Percentiles rank a stretch among this genome's conserved stretches.
Conservation (phyloP, 768 basidiomycete genomes). For the Termitomyces sp. region DNA sequence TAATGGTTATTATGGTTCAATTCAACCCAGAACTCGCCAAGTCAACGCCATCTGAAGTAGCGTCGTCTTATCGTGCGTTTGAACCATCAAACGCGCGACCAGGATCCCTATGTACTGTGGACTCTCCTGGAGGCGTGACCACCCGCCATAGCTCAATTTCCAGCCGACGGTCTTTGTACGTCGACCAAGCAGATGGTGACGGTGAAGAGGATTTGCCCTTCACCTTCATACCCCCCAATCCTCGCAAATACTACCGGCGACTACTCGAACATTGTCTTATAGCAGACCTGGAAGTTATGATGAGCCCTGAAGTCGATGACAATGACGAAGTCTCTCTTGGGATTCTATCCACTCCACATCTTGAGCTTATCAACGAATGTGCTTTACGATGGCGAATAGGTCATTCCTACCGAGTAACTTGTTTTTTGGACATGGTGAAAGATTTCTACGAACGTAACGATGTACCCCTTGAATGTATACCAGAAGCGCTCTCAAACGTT, state of each 20-base stretch:
- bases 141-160: slow-evolving; percentile 61
- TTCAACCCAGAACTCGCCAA: slow-evolving; percentile 85
- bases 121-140: slow-evolving; percentile 29
- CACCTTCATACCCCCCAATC: slow-evolving; percentile 88
- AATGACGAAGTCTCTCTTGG: slow-evolving; percentile 94
- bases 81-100: slow-evolving; percentile 49
- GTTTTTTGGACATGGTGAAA: slow-evolving; percentile 83
- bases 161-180: slow-evolving; percentile 62
- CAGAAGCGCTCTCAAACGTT: slow-evolving; percentile 80
- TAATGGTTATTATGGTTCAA: slow-evolving; percentile 84
- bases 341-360: slow-evolving; percentile 76
- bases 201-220: slow-evolving; percentile 76
- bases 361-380: slow-evolving; percentile 84
- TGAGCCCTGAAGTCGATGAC: slow-evolving; percentile 86
- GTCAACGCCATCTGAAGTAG: slow-evolving; percentile 59
- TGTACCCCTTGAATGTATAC: slow-evolving; percentile 92
- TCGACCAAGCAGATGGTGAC: slow-evolving; percentile 35
- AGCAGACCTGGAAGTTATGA: slow-evolving; percentile 85
- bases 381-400: slow-evolving; percentile 88
- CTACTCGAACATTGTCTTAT: slow-evolving; percentile 81
- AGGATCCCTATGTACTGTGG: slow-evolving; percentile 52
- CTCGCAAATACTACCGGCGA: slow-evolving; percentile 80
- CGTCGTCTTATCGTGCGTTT: slow-evolving; percentile 32
- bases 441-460: slow-evolving; percentile 86
- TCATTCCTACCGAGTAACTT: slow-evolving; percentile 70